These are phyloP conservation scores for Eugenia klotzschiana DNA, from an alignment of 441 rosid species.

Conservation along the genomic window DNA sequence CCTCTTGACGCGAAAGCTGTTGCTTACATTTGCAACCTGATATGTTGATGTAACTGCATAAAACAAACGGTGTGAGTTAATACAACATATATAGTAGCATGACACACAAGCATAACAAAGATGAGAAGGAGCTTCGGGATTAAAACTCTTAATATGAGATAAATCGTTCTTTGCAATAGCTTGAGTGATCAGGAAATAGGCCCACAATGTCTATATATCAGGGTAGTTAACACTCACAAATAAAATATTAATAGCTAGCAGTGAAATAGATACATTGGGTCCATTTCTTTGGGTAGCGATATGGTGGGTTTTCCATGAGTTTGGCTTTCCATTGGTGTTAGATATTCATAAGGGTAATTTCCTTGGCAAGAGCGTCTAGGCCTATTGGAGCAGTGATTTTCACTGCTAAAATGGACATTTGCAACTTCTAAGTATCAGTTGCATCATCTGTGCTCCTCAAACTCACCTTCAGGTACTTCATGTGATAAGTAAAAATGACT, in stretches of 20 bases:
- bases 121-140: background rate
- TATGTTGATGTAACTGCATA: background rate
- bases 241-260: background rate
- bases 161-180: background rate
- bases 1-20: background rate
- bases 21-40: background rate
- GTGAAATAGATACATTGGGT: background rate
- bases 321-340: background rate
- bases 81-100: background rate
- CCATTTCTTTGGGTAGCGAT: background rate
- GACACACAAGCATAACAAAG: background rate
- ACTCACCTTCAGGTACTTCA: conserved; percentile 47
- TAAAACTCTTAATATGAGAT: background rate
- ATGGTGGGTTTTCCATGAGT: background rate
- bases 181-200: background rate
- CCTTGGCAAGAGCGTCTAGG: too few species aligned
- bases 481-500: too few species aligned
- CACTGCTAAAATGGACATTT: conserved; percentile 29
- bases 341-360: background rate
- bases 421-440: conserved; percentile 63
- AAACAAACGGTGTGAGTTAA: background rate
- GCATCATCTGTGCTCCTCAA: conserved; percentile 49
- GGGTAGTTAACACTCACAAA: background rate
- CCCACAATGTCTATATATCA: background rate
- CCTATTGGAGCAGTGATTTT: background rate